Evolutionary conservation across 768 basidiomycete genomes (phyloP).

Genomic region (Podaxis sp.): DNA sequence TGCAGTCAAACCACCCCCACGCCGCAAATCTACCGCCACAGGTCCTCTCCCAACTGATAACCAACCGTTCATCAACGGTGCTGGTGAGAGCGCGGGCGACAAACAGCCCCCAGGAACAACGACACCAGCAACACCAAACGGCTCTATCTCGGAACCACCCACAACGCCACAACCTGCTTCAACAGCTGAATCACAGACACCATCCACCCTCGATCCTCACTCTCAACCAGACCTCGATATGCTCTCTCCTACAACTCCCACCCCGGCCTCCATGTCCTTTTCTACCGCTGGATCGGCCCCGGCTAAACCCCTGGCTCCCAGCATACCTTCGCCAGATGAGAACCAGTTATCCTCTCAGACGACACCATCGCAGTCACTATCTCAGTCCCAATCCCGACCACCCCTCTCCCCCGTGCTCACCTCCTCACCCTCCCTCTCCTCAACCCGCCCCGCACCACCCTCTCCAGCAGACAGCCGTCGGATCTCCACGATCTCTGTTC

Average conservation of each 20-base stretch:
- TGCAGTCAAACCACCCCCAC: conserved; percentile 42
- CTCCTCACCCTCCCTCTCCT: not conserved
- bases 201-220: conserved; percentile 5
- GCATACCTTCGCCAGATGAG: not conserved
- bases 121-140: not conserved
- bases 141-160: not conserved
- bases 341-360: conserved; percentile 7
- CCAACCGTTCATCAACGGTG: too few species aligned
- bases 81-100: too few species aligned
- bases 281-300: conserved; percentile 8
- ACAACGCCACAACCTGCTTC: conserved; percentile 9
- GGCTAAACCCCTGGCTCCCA: not conserved
- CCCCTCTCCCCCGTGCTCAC: not conserved
- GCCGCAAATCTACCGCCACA: not conserved
- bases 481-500: not conserved
- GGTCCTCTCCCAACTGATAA: not conserved
- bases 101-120: too few species aligned
- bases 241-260: conserved; percentile 22
- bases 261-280: conserved; percentile 20
- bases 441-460: not conserved
- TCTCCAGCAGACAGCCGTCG: not conserved
- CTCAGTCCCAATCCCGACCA: not conserved
- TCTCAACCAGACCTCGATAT: conserved; percentile 8
- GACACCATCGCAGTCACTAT: not conserved
- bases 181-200: not conserved